Evolutionary conservation across 2,329 filamentous ascomycete genomes (phyloP), one percentile per base, ranked within the genome.

Genomic region (Phoma herbarum): DNA sequence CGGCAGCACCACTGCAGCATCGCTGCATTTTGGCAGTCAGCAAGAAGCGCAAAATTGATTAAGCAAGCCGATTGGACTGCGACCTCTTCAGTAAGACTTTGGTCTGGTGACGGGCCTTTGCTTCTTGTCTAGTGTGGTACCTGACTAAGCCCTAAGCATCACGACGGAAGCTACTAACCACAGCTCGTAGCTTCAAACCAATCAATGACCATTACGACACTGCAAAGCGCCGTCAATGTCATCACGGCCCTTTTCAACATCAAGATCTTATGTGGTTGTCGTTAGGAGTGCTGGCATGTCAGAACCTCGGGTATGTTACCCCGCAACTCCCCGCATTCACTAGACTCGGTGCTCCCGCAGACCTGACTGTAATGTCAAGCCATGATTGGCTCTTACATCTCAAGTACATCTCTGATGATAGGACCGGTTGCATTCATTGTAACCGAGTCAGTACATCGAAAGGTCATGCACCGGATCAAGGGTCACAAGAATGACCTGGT

Each of bases 301-400:
- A 23, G 20, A 45, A 43, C 49, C 49, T 52, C 49, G 49, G 44
- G 42, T 29, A 29, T 6, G 42, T 37, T 52, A 52, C 55, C 55
- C 55, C 55, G 48, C 55, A 58, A 29, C 12, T 16, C 49, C 54
- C 49, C 54, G 35, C 54, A 44, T 28, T 11, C 29, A 45, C 42
- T 45, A 44, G 16, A 25, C 11, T 9, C 29, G 33, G 20, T 11
- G 3, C n/a, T 39, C 35, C 35, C 35, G 7, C n/a, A 4, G 9
- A 16, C 20, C 8, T 10, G 20, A 42, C 39, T 23, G 20, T 3
- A 16, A 42, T 4, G 12, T 42, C 18, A 22, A 42, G 10, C 12
- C 39, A 42, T 42, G 4, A 42, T 22, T 42, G 39, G 20, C 4
- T 10, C 20, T 12, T 25, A 16, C 39, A 42, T 2, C 20, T 42